Base-by-base conservation (phyloP, 2,329 filamentous ascomycete species). In the Ascochyta clinopodiicola region DNA sequence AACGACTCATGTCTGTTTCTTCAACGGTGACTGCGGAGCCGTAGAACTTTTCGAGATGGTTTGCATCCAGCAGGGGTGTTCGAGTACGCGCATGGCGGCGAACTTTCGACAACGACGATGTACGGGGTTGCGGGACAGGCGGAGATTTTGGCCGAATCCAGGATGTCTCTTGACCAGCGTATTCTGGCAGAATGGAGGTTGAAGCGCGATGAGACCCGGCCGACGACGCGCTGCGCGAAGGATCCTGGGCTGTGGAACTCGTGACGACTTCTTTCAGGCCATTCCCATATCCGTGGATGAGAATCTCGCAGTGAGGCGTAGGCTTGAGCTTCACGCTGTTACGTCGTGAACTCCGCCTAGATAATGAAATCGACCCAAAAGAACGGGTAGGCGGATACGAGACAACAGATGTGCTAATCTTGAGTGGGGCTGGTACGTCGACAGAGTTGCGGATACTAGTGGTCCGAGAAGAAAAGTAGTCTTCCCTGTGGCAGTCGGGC, bases 401-500 rank as follows among this genome's bases (percentile, higher is more conserved):
- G 2, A 69, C 72, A 22, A 69, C 72, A 22, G 72, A 70, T 22
- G 66, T 60, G 3, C 73, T 51, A 10, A 66, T 59, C 19, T 61
- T 68, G 2, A 72, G 56, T 7, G 73, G 70, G 19, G 71, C 64
- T 9, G 68, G 64, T 7, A 70, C 48, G 13, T 77, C 73, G 15
- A 70, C 60, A 19, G 66, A 70, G 9, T 60, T 51, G 67, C 74
- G 59, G 59, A 66, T 50, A 62, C 71, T 65, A 27, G 49, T 22
- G 19, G 57, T 47, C 19, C 56, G 61, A 2, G 62, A 64, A 3
- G 66, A 67, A 32, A 76, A 74, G 44, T 76, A 77, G 44, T 75
- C 76, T 35, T 78, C 75, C 21, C 72, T 75, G 45, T 80, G 75
- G 55, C 80, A 82, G 44, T 82, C 80, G 2, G 80, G 79, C 38